Conservation (phyloP, 2,329 filamentous ascomycete genomes). For the Trichoderma breve region DNA sequence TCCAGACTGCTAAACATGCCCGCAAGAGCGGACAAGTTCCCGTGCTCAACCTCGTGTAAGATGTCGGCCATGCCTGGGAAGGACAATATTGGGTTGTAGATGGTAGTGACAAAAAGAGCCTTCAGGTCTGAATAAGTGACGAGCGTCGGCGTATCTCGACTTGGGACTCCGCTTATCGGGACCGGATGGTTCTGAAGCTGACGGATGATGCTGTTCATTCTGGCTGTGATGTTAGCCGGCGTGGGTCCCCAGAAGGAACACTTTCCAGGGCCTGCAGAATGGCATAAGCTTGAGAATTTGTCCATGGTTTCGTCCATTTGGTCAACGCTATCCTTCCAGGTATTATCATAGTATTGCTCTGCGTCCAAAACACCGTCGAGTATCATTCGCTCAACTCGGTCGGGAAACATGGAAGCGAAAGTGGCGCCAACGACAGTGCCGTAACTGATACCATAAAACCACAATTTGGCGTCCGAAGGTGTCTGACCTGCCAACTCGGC, state of each 20-base stretch:
- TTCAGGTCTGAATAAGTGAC: constrained; percentile 5
- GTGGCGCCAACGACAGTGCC: constrained; percentile 35
- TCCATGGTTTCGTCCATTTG: constrained; percentile 27
- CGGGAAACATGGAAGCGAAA: constrained; percentile 33
- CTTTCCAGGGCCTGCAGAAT: neutral
- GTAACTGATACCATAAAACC: constrained; percentile 30
- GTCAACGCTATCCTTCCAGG: constrained; percentile 27
- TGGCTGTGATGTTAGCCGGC: neutral
- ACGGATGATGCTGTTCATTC: neutral
- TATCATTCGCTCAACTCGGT: constrained; percentile 25
- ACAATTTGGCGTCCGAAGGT: neutral
- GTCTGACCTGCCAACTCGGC: neutral
- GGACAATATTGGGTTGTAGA: neutral
- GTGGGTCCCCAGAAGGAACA: constrained; percentile 6
- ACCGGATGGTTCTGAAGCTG: neutral
- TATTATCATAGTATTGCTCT: constrained; percentile 26
- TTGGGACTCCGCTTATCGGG: neutral
- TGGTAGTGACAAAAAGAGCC: neutral
- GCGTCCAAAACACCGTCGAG: constrained; percentile 29
- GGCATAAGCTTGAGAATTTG: constrained; percentile 24
- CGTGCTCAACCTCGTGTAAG: neutral
- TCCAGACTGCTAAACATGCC: neutral
- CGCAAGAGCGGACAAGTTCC: neutral
- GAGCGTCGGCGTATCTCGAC: neutral
- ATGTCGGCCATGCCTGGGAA: constrained; percentile 1